phyloP scores from a whole-genome alignment of 495 filamentous ascomycete genomes.

The Sordaria brevicollis region DNA sequence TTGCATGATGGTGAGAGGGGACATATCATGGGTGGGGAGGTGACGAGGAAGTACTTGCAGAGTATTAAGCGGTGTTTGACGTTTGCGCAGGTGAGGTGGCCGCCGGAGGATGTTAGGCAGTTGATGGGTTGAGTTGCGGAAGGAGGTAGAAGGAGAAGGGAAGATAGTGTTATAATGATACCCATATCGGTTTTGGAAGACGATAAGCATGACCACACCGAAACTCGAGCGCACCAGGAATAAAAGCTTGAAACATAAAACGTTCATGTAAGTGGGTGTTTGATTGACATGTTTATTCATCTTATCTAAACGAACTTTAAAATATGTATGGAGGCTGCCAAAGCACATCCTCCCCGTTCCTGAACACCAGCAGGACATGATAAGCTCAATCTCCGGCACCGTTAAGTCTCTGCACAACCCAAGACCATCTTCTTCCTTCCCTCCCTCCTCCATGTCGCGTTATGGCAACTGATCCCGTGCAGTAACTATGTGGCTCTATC shows the following conservation, averaged over 20 bases:
- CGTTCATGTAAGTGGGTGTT: too few species aligned
- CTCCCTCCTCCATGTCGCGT: neutral
- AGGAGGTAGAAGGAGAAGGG: neutral
- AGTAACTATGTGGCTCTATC: too few species aligned
- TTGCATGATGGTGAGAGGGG: slow-evolving; percentile 84
- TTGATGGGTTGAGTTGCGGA: slow-evolving; percentile 69
- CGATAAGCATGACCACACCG: neutral
- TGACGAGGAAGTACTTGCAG: slow-evolving; percentile 89
- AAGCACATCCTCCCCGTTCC: neutral
- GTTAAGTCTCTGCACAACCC: neutral
- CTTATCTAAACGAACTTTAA: neutral
- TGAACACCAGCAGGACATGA: neutral
- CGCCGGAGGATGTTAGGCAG: slow-evolving; percentile 83
- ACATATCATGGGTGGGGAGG: slow-evolving; percentile 95
- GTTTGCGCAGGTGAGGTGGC: slow-evolving; percentile 95
- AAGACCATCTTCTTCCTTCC: neutral
- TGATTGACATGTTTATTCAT: too few species aligned
- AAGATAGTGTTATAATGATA: slow-evolving; percentile 2
- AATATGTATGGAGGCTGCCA: neutral
- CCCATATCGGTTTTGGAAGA: neutral
- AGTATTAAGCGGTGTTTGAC: slow-evolving; percentile 96
- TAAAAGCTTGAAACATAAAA: too few species aligned
- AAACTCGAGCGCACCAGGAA: too few species aligned
- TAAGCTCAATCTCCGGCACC: neutral
- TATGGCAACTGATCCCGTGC: neutral